Base-by-base conservation (phyloP, 2,329 filamentous ascomycete species). In the Diaporthe citriasiana region DNA sequence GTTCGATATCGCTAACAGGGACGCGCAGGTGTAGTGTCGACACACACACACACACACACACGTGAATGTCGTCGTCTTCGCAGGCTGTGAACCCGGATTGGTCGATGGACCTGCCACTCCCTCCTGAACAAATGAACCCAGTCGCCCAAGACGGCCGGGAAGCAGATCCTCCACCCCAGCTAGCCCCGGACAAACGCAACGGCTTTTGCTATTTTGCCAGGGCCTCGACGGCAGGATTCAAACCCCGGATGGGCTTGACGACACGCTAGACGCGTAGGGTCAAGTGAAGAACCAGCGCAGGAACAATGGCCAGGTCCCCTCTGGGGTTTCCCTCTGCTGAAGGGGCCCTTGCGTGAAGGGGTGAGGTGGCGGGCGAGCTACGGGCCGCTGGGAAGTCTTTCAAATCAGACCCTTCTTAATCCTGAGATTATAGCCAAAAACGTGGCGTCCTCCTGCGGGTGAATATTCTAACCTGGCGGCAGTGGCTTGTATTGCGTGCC, bases 171-270 rank as follows among this genome's bases (percentile, higher is more conserved):
- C 30, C 8, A 7, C 33, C 33, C 30, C 8, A 40, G 47, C 47
- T 68, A 68, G 63, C 47, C 33, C 45, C 63, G 47, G 33, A 66
- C 63, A 66, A 27, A 66, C 45, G 63, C 63, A 66, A 51, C 63
- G 63, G 63, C 45, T 66, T 51, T 51, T 66, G 63, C 63, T 38
- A 51, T 38, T 51, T 38, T 66, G n/a, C 45, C 30, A 66, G 9
- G 63, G 45, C 9, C 17, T 66, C 60, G 22, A 66, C 63, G 63
- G 63, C 63, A 66, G 63, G 63, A 66, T 66, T 38, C 30, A 15
- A 19, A 40, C 30, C 63, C 63, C 63, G n/a, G 63, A 10, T n/a
- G 35, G 63, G 6, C 25, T 53, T 35, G 33, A 19, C 60, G 27
- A 51, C 60, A 7, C 30, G 35, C 45, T 22, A 65, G 42, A 1